These are phyloP conservation scores for Drechslera avenae DNA, from an alignment of 2,329 filamentous ascomycete genomes.

Conservation along the genomic window DNA sequence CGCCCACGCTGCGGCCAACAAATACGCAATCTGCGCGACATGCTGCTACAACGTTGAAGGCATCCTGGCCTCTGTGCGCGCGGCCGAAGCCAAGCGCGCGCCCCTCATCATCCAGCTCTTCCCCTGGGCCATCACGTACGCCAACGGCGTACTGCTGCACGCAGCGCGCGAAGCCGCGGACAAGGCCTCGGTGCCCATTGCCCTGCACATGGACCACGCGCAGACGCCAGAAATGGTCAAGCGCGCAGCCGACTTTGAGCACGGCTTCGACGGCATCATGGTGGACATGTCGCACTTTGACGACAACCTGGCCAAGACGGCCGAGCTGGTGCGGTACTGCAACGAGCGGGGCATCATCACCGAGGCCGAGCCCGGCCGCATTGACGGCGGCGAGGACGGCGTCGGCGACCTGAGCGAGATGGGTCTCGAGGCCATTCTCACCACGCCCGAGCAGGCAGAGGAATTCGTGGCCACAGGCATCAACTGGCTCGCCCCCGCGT, in stretches of 20 bases:
- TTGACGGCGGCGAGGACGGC: slow-evolving; percentile 76
- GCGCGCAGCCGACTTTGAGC: slow-evolving; percentile 58
- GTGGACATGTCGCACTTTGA: slow-evolving; percentile 76
- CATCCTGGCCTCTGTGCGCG: slow-evolving; percentile 70
- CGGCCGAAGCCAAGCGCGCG: slow-evolving; percentile 69
- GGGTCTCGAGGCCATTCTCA: slow-evolving; percentile 64
- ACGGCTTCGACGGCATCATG: slow-evolving; percentile 45
- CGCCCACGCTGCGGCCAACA: slow-evolving; percentile 60
- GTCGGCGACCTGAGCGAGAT: slow-evolving; percentile 68
- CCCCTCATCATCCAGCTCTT: slow-evolving; percentile 76
- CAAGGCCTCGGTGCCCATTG: slow-evolving; percentile 59
- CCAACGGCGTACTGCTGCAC: slow-evolving; percentile 55
- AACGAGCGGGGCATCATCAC: slow-evolving; percentile 69
- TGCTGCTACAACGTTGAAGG: slow-evolving; percentile 73
- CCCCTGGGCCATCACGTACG: slow-evolving; percentile 74
- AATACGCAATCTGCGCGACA: slow-evolving; percentile 66
- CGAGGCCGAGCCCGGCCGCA: slow-evolving; percentile 73
- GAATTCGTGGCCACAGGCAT: slow-evolving; percentile 75
- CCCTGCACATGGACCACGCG: slow-evolving; percentile 70
- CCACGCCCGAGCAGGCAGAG: slow-evolving; percentile 70
- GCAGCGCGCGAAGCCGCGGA: slow-evolving; percentile 52
- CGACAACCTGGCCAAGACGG: slow-evolving; percentile 70
- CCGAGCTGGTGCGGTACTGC: slow-evolving; percentile 66
- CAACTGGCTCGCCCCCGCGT: slow-evolving; percentile 74
- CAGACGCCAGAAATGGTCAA: slow-evolving; percentile 67